These are phyloP conservation scores for Ogataea populi-albae DNA, from an alignment of 805 yeast genomes.

Conservation along the genomic window DNA sequence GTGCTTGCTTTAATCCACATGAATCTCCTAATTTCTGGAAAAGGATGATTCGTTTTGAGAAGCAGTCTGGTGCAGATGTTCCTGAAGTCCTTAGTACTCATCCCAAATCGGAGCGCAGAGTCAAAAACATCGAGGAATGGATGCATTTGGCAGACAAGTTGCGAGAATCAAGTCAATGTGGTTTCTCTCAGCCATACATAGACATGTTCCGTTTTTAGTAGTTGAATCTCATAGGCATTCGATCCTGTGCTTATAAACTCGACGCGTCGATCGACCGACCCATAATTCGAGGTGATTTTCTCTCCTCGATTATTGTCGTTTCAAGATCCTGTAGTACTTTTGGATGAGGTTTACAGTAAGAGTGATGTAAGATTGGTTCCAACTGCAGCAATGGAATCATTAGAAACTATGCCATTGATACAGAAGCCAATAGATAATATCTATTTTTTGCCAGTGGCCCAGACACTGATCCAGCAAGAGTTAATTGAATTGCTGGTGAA, in stretches of 20 bases:
- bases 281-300: no score
- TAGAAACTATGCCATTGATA: no score
- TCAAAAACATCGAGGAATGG: constrained; percentile 66
- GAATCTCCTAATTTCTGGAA: constrained; percentile 79
- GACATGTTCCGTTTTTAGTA: constrained; percentile 11
- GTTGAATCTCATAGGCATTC: no score
- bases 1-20: constrained; percentile 79
- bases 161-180: constrained; percentile 42
- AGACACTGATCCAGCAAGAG: constrained; percentile 43
- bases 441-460: constrained; percentile 40
- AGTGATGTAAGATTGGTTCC: no score
- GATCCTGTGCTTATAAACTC: no score
- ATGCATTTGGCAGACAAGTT: constrained; percentile 52
- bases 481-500: constrained; percentile 41
- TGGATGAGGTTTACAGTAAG: no score
- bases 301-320: no score
- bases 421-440: constrained; percentile 18
- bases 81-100: constrained; percentile 82
- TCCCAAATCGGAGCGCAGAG: constrained; percentile 78
- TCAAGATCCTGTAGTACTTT: no score
- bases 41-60: constrained; percentile 63
- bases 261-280: no score
- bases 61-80: constrained; percentile 28
- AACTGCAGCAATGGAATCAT: no score
- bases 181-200: constrained; percentile 3